A percentile compares a stretch with the other conserved stretches of the same genome.
These are phyloP conservation scores for Picea glauca DNA, from an alignment of 75 land plant genomes.

Conservation along the genomic window DNA sequence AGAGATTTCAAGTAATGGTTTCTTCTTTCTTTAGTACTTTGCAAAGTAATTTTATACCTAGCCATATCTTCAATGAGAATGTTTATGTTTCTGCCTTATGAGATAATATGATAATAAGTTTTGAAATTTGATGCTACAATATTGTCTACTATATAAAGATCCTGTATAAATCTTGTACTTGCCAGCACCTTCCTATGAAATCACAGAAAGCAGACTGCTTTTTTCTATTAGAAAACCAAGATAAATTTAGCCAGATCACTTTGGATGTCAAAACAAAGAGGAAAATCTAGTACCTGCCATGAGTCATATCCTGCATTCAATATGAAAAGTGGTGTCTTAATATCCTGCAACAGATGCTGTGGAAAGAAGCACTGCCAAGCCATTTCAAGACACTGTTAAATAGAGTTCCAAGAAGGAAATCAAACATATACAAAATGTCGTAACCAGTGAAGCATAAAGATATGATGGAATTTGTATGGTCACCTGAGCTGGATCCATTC, in stretches of 20 bases:
- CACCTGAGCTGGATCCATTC: constrained; percentile 31
- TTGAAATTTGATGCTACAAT: background rate
- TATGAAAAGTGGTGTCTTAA: constrained; percentile 76
- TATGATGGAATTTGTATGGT: background rate
- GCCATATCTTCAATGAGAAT: background rate
- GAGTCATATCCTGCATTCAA: constrained; percentile 93
- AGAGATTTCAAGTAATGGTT: background rate
- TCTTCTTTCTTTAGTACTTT: background rate
- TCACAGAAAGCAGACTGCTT: background rate
- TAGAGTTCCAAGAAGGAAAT: background rate
- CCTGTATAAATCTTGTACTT: background rate
- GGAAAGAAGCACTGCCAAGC: constrained; percentile 88
- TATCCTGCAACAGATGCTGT: constrained; percentile 60
- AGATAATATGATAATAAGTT: background rate
- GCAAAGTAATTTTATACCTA: background rate
- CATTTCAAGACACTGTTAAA: constrained; percentile 1
- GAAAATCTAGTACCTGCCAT: constrained; percentile 59
- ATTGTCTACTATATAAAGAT: background rate
- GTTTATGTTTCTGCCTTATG: background rate
- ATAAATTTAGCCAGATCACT: background rate
- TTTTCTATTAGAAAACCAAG: background rate
- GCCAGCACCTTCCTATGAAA: background rate
- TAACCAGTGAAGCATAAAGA: background rate
- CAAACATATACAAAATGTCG: background rate
- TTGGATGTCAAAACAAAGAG: background rate